phyloP scores from a whole-genome alignment of 306 rosid genomes.

The Sindora glabra region DNA sequence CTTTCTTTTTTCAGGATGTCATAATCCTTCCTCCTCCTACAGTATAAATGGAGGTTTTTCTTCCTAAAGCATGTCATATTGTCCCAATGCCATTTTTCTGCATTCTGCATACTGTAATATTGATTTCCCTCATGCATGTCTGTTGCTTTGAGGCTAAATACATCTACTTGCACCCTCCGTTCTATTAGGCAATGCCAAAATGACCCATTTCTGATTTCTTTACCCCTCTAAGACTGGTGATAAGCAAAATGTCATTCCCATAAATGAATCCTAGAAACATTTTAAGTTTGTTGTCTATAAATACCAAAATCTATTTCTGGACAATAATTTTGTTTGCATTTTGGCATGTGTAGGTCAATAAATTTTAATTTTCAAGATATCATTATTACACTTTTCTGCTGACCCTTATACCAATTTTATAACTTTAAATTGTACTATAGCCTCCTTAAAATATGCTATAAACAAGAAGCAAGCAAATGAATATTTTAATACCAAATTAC shows the following conservation, averaged over 20 bases:
- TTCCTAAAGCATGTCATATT: background rate
- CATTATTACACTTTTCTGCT: background rate
- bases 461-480: background rate
- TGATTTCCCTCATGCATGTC: too few relatives aligned
- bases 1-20: background rate
- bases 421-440: background rate
- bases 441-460: background rate
- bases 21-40: background rate
- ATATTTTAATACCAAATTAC: background rate
- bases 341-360: background rate
- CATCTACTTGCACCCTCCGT: background rate
- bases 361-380: background rate
- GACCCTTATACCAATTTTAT: background rate
- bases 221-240: background rate
- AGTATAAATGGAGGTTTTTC: constrained; percentile 1
- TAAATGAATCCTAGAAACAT: background rate
- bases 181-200: background rate
- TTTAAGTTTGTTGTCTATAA: too few relatives aligned
- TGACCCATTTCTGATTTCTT: background rate
- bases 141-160: background rate
- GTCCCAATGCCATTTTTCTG: background rate
- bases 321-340: background rate
- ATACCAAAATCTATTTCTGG: too few relatives aligned
- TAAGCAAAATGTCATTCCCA: background rate
- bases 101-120: background rate